phyloP scores from a whole-genome alignment of 139 green algal genomes.

The Tetraselmis chui region DNA sequence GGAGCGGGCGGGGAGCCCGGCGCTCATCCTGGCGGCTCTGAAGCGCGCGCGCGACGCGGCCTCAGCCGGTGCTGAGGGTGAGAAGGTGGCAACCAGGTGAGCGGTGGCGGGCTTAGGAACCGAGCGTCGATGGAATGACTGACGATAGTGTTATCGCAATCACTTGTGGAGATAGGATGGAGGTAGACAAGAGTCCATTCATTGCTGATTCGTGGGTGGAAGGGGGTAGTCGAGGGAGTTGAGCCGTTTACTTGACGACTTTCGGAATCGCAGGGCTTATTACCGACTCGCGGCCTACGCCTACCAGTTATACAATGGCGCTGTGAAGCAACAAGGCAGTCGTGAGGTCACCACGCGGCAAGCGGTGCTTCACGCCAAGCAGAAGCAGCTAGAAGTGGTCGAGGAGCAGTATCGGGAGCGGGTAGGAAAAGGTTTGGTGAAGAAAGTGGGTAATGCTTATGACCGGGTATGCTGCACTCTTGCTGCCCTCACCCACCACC shows the following conservation, averaged over 20 bases:
- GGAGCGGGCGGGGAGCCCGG: not conserved
- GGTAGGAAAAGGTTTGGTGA: not conserved
- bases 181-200: no score
- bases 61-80: not conserved
- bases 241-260: no score
- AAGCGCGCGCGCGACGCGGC: not conserved
- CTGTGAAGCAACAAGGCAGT: not conserved
- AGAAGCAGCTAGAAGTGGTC: slow-evolving; percentile 1
- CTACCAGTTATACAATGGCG: slow-evolving; percentile 1
- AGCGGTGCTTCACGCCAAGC: not conserved
- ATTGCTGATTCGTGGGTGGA: no score
- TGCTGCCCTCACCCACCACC: no score
- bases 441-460: not conserved
- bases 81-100: not conserved
- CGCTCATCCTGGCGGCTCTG: not conserved
- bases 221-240: no score
- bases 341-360: not conserved
- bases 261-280: not conserved
- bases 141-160: no score
- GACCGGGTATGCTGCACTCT: not conserved
- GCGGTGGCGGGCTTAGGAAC: no score
- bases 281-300: not conserved
- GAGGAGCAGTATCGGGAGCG: not conserved
- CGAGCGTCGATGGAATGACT: no score
- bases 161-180: no score